phyloP scores from a whole-genome alignment of 306 rosid genomes.

The Neltuma alba region DNA sequence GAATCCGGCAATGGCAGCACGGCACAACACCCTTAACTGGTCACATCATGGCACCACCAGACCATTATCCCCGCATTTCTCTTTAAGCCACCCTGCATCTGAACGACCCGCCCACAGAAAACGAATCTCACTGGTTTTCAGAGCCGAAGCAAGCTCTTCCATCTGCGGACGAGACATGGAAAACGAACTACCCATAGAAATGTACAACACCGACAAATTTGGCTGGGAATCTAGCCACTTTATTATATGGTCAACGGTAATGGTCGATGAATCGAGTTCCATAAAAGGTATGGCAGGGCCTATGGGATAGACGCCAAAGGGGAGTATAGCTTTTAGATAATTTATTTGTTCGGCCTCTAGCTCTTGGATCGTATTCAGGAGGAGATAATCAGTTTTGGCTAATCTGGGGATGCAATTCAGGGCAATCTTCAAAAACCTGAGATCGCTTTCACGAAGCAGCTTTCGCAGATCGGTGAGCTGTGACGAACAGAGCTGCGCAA shows the following conservation, averaged over 20 bases:
- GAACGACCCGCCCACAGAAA: constrained; percentile 62
- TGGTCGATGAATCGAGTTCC: constrained; percentile 16
- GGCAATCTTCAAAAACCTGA: constrained; percentile 31
- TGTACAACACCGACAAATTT: constrained; percentile 54
- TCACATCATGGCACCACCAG: constrained; percentile 63
- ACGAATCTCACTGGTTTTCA: constrained; percentile 33
- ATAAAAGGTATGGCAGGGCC: constrained; percentile 59
- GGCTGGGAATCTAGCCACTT: constrained; percentile 67
- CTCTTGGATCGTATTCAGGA: constrained; percentile 52
- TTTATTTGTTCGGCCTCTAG: constrained; percentile 42
- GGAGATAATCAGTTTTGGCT: constrained; percentile 49
- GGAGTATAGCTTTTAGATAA: background rate
- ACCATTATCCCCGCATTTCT: constrained; percentile 48
- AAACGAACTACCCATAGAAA: constrained; percentile 62
- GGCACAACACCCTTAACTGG: constrained; percentile 57
- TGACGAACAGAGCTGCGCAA: constrained; percentile 43
- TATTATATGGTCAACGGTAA: constrained; percentile 29
- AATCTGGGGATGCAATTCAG: constrained; percentile 42
- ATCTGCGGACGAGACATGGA: constrained; percentile 52
- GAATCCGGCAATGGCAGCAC: constrained; percentile 49
- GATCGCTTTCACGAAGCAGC: constrained; percentile 33
- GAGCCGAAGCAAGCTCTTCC: constrained; percentile 50
- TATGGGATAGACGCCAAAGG: constrained; percentile 50
- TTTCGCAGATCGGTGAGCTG: constrained; percentile 42
- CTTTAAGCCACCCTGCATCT: constrained; percentile 41